Percentiles rank a stretch among this genome's conserved stretches.
These are phyloP conservation scores for Solanum paucissectum DNA, from an alignment of 257 asterid genomes.

Conservation along the genomic window DNA sequence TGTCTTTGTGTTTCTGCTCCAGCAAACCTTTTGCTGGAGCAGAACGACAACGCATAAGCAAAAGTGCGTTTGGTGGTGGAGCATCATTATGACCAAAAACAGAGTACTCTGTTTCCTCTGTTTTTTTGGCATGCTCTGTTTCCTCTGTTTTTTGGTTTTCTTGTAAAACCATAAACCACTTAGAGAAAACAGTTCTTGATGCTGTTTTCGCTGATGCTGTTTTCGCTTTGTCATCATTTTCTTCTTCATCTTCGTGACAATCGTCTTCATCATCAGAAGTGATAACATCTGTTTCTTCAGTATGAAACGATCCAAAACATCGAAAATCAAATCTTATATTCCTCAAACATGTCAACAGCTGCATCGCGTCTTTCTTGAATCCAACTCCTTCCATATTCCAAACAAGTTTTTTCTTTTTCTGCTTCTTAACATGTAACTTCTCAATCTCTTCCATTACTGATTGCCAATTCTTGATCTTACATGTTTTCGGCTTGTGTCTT, in stretches of 20 bases:
- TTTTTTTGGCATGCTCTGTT: not conserved
- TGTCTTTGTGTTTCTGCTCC: slow-evolving; percentile 27
- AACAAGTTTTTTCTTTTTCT: slow-evolving; percentile 26
- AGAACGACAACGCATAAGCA: slow-evolving; percentile 81
- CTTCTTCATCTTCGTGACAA: slow-evolving; percentile 12
- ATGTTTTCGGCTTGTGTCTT: slow-evolving; percentile 18
- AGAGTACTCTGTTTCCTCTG: not conserved
- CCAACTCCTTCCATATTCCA: slow-evolving; percentile 53
- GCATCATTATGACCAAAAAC: slow-evolving; percentile 9
- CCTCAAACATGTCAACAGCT: slow-evolving; percentile 59
- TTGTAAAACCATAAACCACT: slow-evolving; percentile 80
- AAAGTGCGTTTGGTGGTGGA: slow-evolving; percentile 59
- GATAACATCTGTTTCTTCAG: slow-evolving; percentile 31
- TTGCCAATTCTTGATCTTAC: slow-evolving; percentile 85
- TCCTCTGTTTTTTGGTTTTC: slow-evolving; percentile 20
- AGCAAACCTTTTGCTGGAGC: slow-evolving; percentile 84
- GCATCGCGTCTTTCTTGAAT: slow-evolving; percentile 70
- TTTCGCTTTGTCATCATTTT: not conserved
- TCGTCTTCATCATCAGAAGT: slow-evolving; percentile 57
- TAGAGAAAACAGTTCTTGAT: slow-evolving; percentile 51
- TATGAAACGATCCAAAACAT: slow-evolving; percentile 58
- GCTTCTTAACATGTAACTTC: slow-evolving; percentile 39
- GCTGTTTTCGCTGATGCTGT: slow-evolving; percentile 1
- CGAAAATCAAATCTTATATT: slow-evolving; percentile 60
- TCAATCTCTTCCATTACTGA: slow-evolving; percentile 93